Conservation (phyloP, 495 filamentous ascomycete genomes). For the Beverwykella pulmonaria region DNA sequence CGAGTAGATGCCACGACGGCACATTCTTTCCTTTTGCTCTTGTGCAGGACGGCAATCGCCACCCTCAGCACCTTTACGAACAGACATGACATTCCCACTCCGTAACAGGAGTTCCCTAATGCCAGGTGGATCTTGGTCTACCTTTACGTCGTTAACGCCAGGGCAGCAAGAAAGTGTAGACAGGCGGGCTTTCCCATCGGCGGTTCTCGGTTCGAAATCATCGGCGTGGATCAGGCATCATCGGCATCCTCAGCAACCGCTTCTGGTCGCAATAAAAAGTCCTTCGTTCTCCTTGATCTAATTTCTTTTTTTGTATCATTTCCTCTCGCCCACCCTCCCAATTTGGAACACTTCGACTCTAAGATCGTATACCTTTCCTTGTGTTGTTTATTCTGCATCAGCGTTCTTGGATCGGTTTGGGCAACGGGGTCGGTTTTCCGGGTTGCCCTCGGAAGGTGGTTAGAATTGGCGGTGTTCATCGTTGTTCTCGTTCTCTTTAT, state of each 20-base stretch:
- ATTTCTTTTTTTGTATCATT: slow-evolving; percentile 35
- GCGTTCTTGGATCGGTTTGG: slow-evolving; percentile 11
- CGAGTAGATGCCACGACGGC: slow-evolving; percentile 15
- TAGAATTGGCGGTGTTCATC: background rate
- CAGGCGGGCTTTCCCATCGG: slow-evolving; percentile 16
- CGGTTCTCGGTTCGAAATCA: slow-evolving; percentile 24
- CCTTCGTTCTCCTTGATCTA: slow-evolving; percentile 21
- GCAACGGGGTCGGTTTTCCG: background rate
- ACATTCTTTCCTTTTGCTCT: background rate
- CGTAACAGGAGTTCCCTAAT: slow-evolving; percentile 30
- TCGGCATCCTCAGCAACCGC: background rate
- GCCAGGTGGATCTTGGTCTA: slow-evolving; percentile 31
- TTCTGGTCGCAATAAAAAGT: slow-evolving; percentile 22
- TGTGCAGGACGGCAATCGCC: background rate
- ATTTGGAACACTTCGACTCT: slow-evolving; percentile 13
- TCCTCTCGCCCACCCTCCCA: background rate
- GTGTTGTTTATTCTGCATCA: slow-evolving; percentile 11
- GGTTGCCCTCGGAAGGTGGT: background rate
- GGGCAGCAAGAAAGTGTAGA: slow-evolving; percentile 32
- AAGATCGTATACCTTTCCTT: slow-evolving; percentile 6
- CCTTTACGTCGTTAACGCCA: slow-evolving; percentile 38
- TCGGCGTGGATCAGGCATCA: slow-evolving; percentile 17
- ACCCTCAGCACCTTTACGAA: slow-evolving; percentile 22
- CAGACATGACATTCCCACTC: slow-evolving; percentile 34
- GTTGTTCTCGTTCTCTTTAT: slow-evolving; percentile 1